These are phyloP conservation scores for Penicillium sp. DNA, from an alignment of 2,329 filamentous ascomycete genomes.

Conservation along the genomic window DNA sequence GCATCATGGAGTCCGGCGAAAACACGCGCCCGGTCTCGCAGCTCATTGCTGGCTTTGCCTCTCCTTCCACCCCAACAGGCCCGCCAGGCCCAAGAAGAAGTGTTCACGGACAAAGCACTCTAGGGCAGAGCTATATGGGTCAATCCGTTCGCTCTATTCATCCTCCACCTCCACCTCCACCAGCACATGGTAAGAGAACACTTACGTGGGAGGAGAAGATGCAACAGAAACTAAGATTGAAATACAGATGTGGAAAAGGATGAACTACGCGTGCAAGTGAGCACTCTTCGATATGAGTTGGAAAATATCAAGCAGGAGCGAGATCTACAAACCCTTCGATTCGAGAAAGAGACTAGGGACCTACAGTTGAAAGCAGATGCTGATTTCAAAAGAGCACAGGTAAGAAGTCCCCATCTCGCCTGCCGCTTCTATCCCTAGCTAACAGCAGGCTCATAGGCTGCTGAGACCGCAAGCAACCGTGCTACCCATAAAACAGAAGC, in stretches of 20 bases:
- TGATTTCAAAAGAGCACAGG: conserved; percentile 70
- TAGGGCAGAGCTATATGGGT: conserved; percentile 38
- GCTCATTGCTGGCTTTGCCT: conserved; percentile 57
- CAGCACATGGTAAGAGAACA: conserved; percentile 39
- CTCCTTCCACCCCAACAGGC: conserved; percentile 37
- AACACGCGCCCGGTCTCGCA: conserved; percentile 60
- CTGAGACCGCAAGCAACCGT: conserved; percentile 54
- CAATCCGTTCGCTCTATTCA: conserved; percentile 38
- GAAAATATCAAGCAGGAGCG: conserved; percentile 85
- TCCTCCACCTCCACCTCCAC: conserved; percentile 34
- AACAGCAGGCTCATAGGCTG: conserved; percentile 36
- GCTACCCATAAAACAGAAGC: conserved; percentile 57
- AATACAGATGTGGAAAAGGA: conserved; percentile 57
- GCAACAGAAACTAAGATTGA: conserved; percentile 8
- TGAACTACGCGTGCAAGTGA: conserved; percentile 84
- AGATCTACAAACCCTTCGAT: conserved; percentile 73
- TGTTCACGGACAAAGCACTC: conserved; percentile 1
- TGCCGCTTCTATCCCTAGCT: background rate
- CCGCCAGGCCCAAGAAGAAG: conserved; percentile 21
- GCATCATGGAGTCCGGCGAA: conserved; percentile 36
- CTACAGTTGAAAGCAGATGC: conserved; percentile 78
- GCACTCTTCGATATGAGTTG: conserved; percentile 82
- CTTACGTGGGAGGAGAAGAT: background rate
- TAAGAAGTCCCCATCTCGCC: conserved; percentile 21
- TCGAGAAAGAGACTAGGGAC: conserved; percentile 81